phyloP scores from a whole-genome alignment of 2,329 filamentous ascomycete species.

The Alternaria solani region DNA sequence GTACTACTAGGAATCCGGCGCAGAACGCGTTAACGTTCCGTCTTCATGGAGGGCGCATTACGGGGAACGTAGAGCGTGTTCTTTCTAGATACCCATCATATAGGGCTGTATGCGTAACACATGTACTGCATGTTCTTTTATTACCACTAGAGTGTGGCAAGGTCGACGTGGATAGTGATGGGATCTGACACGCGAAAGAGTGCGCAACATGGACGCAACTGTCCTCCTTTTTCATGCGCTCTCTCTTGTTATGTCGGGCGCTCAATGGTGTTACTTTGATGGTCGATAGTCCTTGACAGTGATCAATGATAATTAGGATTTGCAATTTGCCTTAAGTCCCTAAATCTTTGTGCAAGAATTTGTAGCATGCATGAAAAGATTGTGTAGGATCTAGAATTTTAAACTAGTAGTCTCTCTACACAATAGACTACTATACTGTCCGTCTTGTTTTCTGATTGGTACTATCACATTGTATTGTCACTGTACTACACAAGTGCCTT shows the following conservation, averaged over 20 bases:
- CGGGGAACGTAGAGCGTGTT: background rate
- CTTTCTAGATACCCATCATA: slow-evolving; percentile 9
- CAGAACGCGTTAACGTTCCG: background rate
- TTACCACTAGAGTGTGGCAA: background rate
- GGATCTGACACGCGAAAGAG: too few species aligned
- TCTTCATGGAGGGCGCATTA: background rate
- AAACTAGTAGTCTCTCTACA: background rate
- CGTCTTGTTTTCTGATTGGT: background rate
- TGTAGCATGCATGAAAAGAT: background rate
- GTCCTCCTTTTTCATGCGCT: too few species aligned
- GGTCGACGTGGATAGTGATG: background rate
- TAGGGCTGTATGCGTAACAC: slow-evolving; percentile 6
- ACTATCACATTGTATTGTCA: background rate
- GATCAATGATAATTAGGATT: too few species aligned
- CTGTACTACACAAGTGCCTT: background rate
- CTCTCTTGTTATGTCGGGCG: too few species aligned
- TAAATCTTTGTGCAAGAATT: background rate
- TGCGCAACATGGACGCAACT: too few species aligned
- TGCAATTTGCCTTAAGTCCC: too few species aligned
- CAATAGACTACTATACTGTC: too few species aligned
- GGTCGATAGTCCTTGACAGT: too few species aligned
- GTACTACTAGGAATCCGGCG: background rate
- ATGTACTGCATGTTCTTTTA: background rate
- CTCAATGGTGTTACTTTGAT: too few species aligned
- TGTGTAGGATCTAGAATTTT: background rate